Evolutionary conservation across 768 basidiomycete genomes (phyloP).

Genomic region (Gyrodon lividus): DNA sequence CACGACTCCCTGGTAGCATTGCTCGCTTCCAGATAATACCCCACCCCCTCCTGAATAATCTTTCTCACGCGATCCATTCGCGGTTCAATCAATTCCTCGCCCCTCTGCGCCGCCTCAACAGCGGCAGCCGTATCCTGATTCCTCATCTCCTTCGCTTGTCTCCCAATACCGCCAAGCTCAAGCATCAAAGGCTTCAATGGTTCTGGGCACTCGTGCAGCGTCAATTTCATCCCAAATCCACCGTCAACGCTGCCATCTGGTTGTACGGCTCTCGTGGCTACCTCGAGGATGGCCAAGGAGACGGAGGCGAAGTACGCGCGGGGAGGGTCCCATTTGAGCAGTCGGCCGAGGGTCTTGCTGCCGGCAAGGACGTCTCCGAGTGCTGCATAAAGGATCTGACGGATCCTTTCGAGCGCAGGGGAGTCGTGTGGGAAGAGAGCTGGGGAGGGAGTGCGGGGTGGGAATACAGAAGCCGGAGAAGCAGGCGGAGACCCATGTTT

Average conservation of each 20-base stretch:
- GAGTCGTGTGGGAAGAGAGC: conserved; percentile 39
- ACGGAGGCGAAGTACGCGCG: conserved; percentile 82
- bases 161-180: conserved; percentile 58
- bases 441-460: conserved; percentile 45
- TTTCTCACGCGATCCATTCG: conserved; percentile 56
- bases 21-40: conserved; percentile 28
- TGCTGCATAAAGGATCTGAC: conserved; percentile 84
- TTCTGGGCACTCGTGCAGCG: conserved; percentile 58
- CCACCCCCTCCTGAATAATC: conserved; percentile 62
- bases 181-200: conserved; percentile 68
- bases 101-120: conserved; percentile 37
- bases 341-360: conserved; percentile 49
- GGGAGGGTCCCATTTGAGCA: conserved; percentile 61
- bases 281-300: conserved; percentile 68
- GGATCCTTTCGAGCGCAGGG: conserved; percentile 72
- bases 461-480: conserved; percentile 32
- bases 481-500: conserved; percentile 7
- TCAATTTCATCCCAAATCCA: conserved; percentile 54
- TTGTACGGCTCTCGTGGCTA: conserved; percentile 52
- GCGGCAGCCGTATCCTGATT: conserved; percentile 55
- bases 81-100: conserved; percentile 38
- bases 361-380: conserved; percentile 67
- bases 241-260: conserved; percentile 46
- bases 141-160: conserved; percentile 45
- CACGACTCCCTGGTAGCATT: conserved; percentile 23